Evolutionary conservation across 257 asterid genomes (phyloP).

Genomic region (Nicotiana knightiana): DNA sequence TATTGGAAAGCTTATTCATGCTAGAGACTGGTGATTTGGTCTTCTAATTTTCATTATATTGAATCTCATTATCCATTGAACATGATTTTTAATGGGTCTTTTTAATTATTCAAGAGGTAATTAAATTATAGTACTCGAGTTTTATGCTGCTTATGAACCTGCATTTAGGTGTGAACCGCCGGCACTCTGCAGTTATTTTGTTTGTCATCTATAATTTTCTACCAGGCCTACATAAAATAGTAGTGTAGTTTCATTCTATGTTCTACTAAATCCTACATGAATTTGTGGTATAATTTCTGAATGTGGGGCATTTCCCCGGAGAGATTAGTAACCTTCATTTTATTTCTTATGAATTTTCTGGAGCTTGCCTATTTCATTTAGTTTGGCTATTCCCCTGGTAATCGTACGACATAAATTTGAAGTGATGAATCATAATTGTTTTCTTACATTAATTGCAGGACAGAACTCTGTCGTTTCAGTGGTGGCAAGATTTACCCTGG

Average conservation of each 20-base stretch:
- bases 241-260: neutral
- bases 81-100: neutral
- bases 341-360: neutral
- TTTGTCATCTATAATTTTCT: neutral
- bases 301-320: neutral
- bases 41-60: neutral
- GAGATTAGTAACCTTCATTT: neutral
- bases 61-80: too few relatives aligned
- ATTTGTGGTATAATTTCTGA: neutral
- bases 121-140: neutral
- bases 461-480: constrained; percentile 78
- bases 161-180: neutral
- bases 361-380: neutral
- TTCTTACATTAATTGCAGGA: constrained; percentile 35
- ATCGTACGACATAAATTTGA: neutral
- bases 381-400: neutral
- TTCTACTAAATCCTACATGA: too few relatives aligned
- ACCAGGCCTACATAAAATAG: neutral
- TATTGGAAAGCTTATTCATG: neutral
- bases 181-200: neutral
- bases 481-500: constrained; percentile 87
- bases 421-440: neutral
- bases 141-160: neutral
- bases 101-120: neutral
- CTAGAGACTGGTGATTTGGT: neutral